Base-by-base conservation (phyloP, 768 basidiomycete species). In the Serendipita indica region DNA sequence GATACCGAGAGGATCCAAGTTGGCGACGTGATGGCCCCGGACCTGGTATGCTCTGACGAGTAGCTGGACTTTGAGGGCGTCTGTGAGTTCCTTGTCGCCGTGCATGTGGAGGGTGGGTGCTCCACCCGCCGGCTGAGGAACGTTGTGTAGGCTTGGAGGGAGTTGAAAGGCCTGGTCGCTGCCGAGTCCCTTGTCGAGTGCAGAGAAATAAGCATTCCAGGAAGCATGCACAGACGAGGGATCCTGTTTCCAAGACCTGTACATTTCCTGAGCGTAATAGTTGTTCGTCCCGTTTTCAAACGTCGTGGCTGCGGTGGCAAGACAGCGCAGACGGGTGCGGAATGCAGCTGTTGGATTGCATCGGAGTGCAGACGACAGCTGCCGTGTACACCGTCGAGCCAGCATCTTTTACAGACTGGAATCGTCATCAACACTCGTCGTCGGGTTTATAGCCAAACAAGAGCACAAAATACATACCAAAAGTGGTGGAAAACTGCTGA, bases 31-130 rank as follows among this genome's bases (percentile, higher is more conserved):
- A 67, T 99, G 96, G 14, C 96, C 96, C 61, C 94, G 88, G 16
- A 99, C 96, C 82, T 99, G 96, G 72, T 96, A 99, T 2, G 96
- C 96, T 59, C 96, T 86, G 57, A 97, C 91, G 59, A 99, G 83
- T 28, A 98, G 79, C 86, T 99, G 96, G 16, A 91, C 85, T 79
- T 96, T 99, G 59, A 99, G 73, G 72, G 98, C 94, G 66, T 91
- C 92, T 60, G 92, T 85, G 13, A 98, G 74, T 68, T 96, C 86
- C 1, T 78, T 79, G 10, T 84, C 86, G 30, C 66, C 74, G 34
- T 63, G 43, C 12, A 81, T 75, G 62, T 84, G 78, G 34, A 94
- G 69, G 6, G 84, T 76, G 12, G 90, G 87, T 10, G 87, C 85
- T 39, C 90, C 92, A 60, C 83, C 89, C 7, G 83, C 75, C 25